Conservation (phyloP, 2,329 filamentous ascomycete species). For the Exophiala calicioides region DNA sequence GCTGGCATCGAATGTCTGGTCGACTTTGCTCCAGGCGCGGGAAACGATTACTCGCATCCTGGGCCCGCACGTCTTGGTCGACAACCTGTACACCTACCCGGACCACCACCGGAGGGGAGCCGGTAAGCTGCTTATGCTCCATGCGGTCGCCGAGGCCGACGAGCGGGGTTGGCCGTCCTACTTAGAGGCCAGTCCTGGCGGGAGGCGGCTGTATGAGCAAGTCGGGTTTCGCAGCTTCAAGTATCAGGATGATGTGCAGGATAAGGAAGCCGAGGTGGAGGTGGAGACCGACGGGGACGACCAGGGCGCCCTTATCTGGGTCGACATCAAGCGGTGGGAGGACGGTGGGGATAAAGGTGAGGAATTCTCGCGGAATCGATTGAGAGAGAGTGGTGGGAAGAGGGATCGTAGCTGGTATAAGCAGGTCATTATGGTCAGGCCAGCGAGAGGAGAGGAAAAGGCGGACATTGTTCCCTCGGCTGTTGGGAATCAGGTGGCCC, state of each 20-base stretch:
- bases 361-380: conserved; percentile 9
- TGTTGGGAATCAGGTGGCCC: no score
- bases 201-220: conserved; percentile 13
- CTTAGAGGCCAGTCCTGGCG: conserved; percentile 20
- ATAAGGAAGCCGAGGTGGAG: background rate
- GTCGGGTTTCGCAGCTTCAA: conserved; percentile 11
- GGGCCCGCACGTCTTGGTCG: conserved; percentile 16
- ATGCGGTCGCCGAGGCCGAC: conserved; percentile 14
- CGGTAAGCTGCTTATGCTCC: conserved; percentile 15
- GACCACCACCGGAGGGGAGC: conserved; percentile 20
- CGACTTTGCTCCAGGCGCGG: conserved; percentile 3
- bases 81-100: conserved; percentile 20
- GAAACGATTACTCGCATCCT: background rate
- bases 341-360: conserved; percentile 12
- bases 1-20: conserved; percentile 10
- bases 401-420: conserved; percentile 10
- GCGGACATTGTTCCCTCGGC: background rate
- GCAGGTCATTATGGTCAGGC: conserved; percentile 18
- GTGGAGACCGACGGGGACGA: background rate
- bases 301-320: conserved; percentile 21
- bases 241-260: background rate
- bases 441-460: background rate
- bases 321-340: conserved; percentile 18
- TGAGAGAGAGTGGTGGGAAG: background rate
- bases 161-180: conserved; percentile 4